A percentile compares a stretch with the other conserved stretches of the same genome.
phyloP scores from a whole-genome alignment of 352 stramenopile genomes.

The Phytophthora idaei region DNA sequence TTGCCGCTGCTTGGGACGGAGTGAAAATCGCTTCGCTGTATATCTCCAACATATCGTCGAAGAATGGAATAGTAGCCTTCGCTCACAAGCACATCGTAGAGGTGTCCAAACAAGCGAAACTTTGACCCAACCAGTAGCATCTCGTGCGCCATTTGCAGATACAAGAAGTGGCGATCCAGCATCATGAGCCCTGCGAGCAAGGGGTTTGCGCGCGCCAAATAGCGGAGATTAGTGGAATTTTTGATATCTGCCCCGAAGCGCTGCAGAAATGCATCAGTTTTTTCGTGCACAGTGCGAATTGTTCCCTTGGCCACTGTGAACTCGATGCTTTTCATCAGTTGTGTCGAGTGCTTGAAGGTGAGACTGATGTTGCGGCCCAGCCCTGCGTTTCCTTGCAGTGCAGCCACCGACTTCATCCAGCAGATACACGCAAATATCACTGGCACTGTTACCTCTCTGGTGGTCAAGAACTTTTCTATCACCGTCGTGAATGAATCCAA shows the following conservation, averaged over 20 bases:
- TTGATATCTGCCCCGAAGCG: not conserved
- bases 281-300: slow-evolving; percentile 5
- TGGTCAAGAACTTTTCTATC: slow-evolving; percentile 13
- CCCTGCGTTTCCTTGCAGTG: slow-evolving; percentile 30
- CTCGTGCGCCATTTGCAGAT: slow-evolving; percentile 26
- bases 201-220: not conserved
- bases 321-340: not conserved
- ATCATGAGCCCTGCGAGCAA: not conserved
- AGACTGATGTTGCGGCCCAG: slow-evolving; percentile 32
- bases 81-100: slow-evolving; percentile 41
- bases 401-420: slow-evolving; percentile 39
- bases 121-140: slow-evolving; percentile 28
- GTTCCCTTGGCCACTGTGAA: not conserved
- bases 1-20: slow-evolving; percentile 25
- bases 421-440: slow-evolving; percentile 39
- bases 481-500: slow-evolving; percentile 3
- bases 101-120: slow-evolving; percentile 36
- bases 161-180: slow-evolving; percentile 36
- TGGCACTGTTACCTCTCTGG: slow-evolving; percentile 23
- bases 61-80: slow-evolving; percentile 34
- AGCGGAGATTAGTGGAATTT: not conserved
- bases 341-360: slow-evolving; percentile 7
- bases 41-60: slow-evolving; percentile 31
- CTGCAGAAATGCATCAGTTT: slow-evolving; percentile 1
- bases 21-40: slow-evolving; percentile 36